Evolutionary conservation across 2,329 filamentous ascomycete genomes (phyloP).

Genomic region (Domatiomyces catenatus): DNA sequence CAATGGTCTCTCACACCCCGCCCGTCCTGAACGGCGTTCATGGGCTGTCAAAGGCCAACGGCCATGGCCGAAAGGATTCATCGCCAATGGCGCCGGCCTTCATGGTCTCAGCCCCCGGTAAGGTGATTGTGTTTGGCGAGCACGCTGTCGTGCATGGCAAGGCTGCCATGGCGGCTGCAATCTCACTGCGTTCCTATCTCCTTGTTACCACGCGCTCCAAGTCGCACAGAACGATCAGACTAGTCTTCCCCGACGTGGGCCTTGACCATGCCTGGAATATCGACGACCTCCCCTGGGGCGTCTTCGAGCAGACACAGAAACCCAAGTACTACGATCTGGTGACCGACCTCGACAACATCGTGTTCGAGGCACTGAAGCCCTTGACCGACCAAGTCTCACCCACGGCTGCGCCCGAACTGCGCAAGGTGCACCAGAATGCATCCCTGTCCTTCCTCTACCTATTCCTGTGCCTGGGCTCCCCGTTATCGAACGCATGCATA

Average conservation of each 20-base stretch:
- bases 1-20: background rate
- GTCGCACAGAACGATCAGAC: slow-evolving; percentile 69
- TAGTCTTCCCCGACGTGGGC: slow-evolving; percentile 83
- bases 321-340: slow-evolving; percentile 88
- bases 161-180: slow-evolving; percentile 86
- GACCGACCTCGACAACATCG: slow-evolving; percentile 66
- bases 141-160: slow-evolving; percentile 97
- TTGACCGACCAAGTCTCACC: slow-evolving; percentile 58
- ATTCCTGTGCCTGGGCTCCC: slow-evolving; percentile 71
- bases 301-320: slow-evolving; percentile 62
- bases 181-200: slow-evolving; percentile 89
- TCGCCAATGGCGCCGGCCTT: slow-evolving; percentile 67
- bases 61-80: slow-evolving; percentile 25
- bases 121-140: slow-evolving; percentile 96
- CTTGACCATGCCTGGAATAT: slow-evolving; percentile 90
- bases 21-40: slow-evolving; percentile 3
- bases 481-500: slow-evolving; percentile 62
- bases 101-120: slow-evolving; percentile 95
- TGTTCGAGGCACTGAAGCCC: slow-evolving; percentile 66
- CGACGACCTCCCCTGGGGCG: slow-evolving; percentile 71
- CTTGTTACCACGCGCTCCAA: slow-evolving; percentile 90
- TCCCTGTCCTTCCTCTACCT: slow-evolving; percentile 83
- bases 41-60: slow-evolving; percentile 8
- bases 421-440: slow-evolving; percentile 71
- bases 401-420: slow-evolving; percentile 49